Base-by-base conservation (phyloP, 768 basidiomycete genomes). In the Inosperma sp. region DNA sequence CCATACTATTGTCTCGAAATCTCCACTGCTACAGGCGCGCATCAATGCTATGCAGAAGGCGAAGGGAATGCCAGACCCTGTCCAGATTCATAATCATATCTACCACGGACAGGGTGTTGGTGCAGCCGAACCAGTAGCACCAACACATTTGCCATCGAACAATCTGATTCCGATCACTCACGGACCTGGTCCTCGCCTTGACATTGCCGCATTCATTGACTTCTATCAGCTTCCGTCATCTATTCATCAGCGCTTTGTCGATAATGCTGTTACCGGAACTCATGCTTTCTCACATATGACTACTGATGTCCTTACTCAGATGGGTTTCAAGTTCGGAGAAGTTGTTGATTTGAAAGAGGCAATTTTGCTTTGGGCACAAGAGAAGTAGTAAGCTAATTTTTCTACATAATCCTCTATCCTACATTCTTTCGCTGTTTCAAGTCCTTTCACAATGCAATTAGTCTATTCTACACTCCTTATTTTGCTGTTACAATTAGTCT, bases 11-110 rank as follows among this genome's bases (percentile, higher is more conserved):
- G 54, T 40, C 5, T 46, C 52, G 9, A 48, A 54, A 17, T 63
- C 58, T 9, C 58, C 60, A 7, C 35, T 63, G 23, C 36, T 63
- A 2, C 55, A 58, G 33, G 52, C 44, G 9, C 44, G 56, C 0
- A 44, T 61, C 12, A 54, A 62, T 33, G 23, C 47, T 13, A 54
- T 50, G 41, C 34, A 43, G 22, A 53, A 57, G 47, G 53, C 37
- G 13, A 56, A 55, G 29, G 36, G 16, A 17, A 12, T 21, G 7
- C 13, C 16, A 7, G 36, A 17, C 41, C 36, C 36, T 37, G 36
- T 37, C 22, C 35, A 10, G 9, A 36, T 19, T 37, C 36, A 37
- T 21, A 37, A 17, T 12, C 36, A 17, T 19, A 37, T 37, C 16
- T 36, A 36, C 19, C 34, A 36, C 19, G 34, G 14, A 36, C 14